Base-by-base conservation (phyloP, 2,329 filamentous ascomycete species). In the Verticillium dahliae region DNA sequence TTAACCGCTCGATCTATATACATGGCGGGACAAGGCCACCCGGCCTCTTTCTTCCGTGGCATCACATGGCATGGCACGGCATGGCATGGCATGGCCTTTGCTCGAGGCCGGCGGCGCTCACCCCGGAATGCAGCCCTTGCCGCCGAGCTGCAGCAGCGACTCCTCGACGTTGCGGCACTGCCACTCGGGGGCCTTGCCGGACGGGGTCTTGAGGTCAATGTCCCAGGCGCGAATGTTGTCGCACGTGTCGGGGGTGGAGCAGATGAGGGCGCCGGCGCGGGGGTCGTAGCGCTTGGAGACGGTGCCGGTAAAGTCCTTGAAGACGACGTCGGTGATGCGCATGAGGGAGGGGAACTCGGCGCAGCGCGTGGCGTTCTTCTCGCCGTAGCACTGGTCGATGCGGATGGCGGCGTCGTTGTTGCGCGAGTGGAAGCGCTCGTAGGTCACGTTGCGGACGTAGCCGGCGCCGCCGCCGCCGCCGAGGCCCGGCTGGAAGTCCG, bases 331-430 rank as follows among this genome's bases (percentile, higher is more conserved):
- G 35, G 66, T 68, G 1, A 69, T 71, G 10, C 69, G 63, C 59
- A 68, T 61, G 34, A 62, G 65, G 11, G 67, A 66, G 15, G 63
- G 63, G 54, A 59, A 59, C 60, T 58, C 45, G 15, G 50, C 62
- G 56, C 63, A 63, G 27, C 56, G 55, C 6, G 41, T 39, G 31
- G 58, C 55, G 56, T 61, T 63, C 57, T 58, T 60, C 31, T 57
- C 59, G 0, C 83, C 83, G 63, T 87, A 86, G 75, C 85, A 88
- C 69, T 87, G 85, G 6, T 83, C 84, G 38, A 87, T 75, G 61
- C 85, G 81, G 63, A 88, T 84, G 2, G 83, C 82, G 66, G 84
- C 85, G 68, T 87, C 84, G 63, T 85, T 83, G 62, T 86, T 85
- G 22, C 77, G 72, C 61, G 85, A 75, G 33, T 70, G 67, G 76